Base-by-base conservation (phyloP, 768 basidiomycete species). In the Boletus fagicola region DNA sequence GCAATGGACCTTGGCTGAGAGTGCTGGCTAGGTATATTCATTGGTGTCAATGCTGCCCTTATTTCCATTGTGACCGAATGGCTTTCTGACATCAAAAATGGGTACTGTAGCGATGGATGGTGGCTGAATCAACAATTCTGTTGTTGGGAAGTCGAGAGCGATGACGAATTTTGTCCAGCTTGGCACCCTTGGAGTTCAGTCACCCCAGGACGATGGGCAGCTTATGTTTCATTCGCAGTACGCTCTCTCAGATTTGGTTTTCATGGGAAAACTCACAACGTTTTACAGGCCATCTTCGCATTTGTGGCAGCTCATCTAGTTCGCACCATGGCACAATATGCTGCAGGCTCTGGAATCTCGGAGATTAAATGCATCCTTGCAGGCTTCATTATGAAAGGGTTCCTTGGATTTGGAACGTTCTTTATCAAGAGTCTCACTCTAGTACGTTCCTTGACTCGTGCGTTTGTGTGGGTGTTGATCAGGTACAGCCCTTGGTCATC, bases 121-220 rank as follows among this genome's bases (percentile, higher is more conserved):
- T 99, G 97, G 96, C 72, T 99, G 54, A 97, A 95, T 72, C 87
- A 94, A 65, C 92, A 97, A 67, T 98, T 98, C 71, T 99, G 97
- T 74, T 99, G 97, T 69, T 94, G 95, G 88, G 97, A 98, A 68
- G 86, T 98, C 53, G 92, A 94, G 60, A 81, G 78, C 7, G 87
- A 87, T 45, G 90, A 87, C 61, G 88, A 86, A 53, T 86, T 83
- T 15, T 99, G 97, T 71, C 81, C 89, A 5, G 94, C 92, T 45
- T 99, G 97, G 97, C 85, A 87, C 70, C 75, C 87, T 40, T 98
- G 97, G 97, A 86, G 92, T 68, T 75, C 80, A 54, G 77, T 88
- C 58, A 76, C 83, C 40, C 75, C 82, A 36, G 84, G 87, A 13
- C 82, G 88, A 49, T 96, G 94, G 91, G 66, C 88, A 38, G 83